A percentile compares a stretch with the other conserved stretches of the same genome.
Conservation (phyloP, 768 basidiomycete genomes). For the Porpolomopsis calyptriformis region DNA sequence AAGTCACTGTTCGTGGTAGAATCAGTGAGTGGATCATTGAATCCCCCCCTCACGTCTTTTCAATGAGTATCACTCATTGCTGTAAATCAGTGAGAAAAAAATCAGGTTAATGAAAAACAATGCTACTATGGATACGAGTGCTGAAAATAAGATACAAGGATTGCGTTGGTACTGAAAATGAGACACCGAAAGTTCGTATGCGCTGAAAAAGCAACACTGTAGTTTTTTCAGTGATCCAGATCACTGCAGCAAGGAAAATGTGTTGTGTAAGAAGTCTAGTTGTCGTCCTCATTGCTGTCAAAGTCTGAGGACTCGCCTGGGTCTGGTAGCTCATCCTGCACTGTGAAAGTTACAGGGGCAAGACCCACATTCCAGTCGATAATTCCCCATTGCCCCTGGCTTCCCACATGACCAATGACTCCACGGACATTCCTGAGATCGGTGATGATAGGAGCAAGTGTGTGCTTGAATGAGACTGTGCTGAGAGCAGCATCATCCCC, state of each 20-base stretch:
- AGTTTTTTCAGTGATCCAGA: too few relatives aligned
- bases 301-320: neutral
- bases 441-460: constrained; percentile 2
- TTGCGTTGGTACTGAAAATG: neutral
- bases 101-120: neutral
- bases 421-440: constrained; percentile 10
- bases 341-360: neutral
- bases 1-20: neutral
- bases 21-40: neutral
- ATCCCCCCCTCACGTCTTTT: neutral
- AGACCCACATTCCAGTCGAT: constrained; percentile 8
- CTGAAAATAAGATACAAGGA: neutral
- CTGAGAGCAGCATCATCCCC: constrained; percentile 10
- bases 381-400: constrained; percentile 9
- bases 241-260: neutral
- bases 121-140: neutral
- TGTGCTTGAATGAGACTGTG: constrained; percentile 3
- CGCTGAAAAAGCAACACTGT: too few relatives aligned
- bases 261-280: neutral
- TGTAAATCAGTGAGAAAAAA: neutral
- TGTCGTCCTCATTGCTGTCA: neutral
- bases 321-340: neutral
- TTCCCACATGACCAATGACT: constrained; percentile 9
- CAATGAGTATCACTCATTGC: neutral
- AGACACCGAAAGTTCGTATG: too few relatives aligned